A percentile compares a stretch with the other conserved stretches of the same genome.
phyloP scores from a whole-genome alignment of 495 filamentous ascomycete genomes.

The Pseudevernia furfuracea region DNA sequence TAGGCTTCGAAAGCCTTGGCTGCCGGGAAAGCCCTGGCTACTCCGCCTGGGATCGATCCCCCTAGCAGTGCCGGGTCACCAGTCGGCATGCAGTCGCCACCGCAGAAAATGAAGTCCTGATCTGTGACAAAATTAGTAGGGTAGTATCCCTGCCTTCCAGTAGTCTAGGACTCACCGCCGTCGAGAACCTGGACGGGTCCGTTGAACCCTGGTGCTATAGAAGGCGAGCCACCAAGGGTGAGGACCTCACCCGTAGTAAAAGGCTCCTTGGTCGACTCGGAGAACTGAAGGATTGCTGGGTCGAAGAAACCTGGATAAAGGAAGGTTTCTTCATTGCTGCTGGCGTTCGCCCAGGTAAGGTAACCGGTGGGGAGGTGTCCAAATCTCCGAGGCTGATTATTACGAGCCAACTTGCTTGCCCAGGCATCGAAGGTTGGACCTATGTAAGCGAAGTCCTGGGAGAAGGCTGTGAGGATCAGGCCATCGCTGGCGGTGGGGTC shows the following conservation, averaged over 20 bases:
- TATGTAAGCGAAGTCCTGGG: constrained; percentile 32
- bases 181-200: constrained; percentile 42
- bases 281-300: constrained; percentile 33
- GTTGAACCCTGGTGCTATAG: constrained; percentile 30
- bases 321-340: constrained; percentile 36
- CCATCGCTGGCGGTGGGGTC: constrained; percentile 47
- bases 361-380: constrained; percentile 39
- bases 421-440: constrained; percentile 33
- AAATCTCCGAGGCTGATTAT: constrained; percentile 34
- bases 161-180: constrained; percentile 25
- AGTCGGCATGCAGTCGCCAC: constrained; percentile 40
- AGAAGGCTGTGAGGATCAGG: constrained; percentile 49
- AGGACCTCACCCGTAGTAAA: constrained; percentile 42
- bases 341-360: constrained; percentile 35
- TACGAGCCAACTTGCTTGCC: constrained; percentile 40
- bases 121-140: constrained; percentile 20
- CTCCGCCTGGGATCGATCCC: constrained; percentile 31
- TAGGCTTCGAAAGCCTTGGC: constrained; percentile 37
- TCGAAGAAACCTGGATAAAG: constrained; percentile 41
- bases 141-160: too few species aligned
- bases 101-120: constrained; percentile 45
- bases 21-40: constrained; percentile 34
- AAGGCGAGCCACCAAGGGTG: constrained; percentile 30
- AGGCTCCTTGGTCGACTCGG: constrained; percentile 40
- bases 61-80: constrained; percentile 26